phyloP scores from a whole-genome alignment of 2,329 filamentous ascomycete species.

The Westerdykella aurantiaca region DNA sequence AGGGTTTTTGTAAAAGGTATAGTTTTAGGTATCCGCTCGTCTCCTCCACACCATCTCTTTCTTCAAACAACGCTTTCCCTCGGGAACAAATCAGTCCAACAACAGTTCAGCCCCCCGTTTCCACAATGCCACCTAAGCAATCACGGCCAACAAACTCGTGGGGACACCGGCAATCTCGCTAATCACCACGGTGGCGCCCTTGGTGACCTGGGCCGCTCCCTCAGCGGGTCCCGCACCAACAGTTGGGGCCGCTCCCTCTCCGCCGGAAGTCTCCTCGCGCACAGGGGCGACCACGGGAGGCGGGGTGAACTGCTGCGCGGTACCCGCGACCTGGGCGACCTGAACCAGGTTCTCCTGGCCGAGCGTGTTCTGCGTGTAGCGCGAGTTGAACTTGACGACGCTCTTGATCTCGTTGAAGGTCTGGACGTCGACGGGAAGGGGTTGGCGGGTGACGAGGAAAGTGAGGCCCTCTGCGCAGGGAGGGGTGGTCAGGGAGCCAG shows the following conservation, averaged over 20 bases:
- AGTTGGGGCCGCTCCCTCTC: neutral
- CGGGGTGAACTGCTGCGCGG: slow-evolving; percentile 1
- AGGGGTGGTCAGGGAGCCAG: slow-evolving; percentile 57
- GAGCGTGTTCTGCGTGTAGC: slow-evolving; percentile 49
- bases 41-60: no score
- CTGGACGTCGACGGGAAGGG: slow-evolving; percentile 44
- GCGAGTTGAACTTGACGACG: slow-evolving; percentile 52
- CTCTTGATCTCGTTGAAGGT: slow-evolving; percentile 50
- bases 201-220: slow-evolving; percentile 3
- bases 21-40: no score
- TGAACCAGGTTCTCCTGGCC: slow-evolving; percentile 43
- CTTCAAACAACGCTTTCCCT: no score
- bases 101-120: no score
- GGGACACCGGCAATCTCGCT: slow-evolving; percentile 13
- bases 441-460: slow-evolving; percentile 49
- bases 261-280: neutral
- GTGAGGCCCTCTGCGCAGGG: slow-evolving; percentile 54
- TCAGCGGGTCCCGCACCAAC: neutral
- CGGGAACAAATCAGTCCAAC: no score
- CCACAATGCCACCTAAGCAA: neutral
- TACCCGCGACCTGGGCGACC: slow-evolving; percentile 10
- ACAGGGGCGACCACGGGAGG: neutral
- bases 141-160: slow-evolving; percentile 5
- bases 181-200: slow-evolving; percentile 10
- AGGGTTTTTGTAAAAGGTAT: no score